A percentile compares a stretch with the other conserved stretches of the same genome.
Evolutionary conservation across 768 basidiomycete genomes (phyloP).

Genomic region (Tulasnella sp.): DNA sequence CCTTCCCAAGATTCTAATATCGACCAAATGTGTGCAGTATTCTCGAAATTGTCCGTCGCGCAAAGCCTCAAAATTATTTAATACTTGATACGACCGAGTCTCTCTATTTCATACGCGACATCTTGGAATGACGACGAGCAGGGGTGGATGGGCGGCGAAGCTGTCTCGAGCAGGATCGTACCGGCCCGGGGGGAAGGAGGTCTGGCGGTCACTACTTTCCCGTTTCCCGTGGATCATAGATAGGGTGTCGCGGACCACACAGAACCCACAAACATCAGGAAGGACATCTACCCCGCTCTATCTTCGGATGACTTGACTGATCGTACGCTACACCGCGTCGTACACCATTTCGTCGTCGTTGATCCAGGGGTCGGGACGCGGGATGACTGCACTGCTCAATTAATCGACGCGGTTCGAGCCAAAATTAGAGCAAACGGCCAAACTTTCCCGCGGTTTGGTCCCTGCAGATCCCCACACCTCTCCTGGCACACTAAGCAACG

Average conservation of each 20-base stretch:
- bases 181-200: not conserved
- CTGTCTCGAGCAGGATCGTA: not conserved
- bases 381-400: not conserved
- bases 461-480: not conserved
- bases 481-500: not conserved
- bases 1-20: constrained; percentile 1
- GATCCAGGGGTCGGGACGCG: not conserved
- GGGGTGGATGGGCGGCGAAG: no score
- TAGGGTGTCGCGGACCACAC: no score
- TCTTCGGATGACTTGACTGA: no score
- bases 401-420: not conserved
- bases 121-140: no score
- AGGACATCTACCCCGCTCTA: no score
- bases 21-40: not conserved
- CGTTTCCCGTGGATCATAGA: not conserved
- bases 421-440: not conserved
- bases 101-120: not conserved
- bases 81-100: not conserved
- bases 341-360: no score
- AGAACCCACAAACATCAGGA: no score
- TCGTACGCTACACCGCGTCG: no score
- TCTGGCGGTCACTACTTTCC: not conserved
- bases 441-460: not conserved
- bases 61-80: not conserved
- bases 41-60: not conserved